Base-by-base conservation (phyloP, 345 rosid genomes). In the Murraya koenigii region DNA sequence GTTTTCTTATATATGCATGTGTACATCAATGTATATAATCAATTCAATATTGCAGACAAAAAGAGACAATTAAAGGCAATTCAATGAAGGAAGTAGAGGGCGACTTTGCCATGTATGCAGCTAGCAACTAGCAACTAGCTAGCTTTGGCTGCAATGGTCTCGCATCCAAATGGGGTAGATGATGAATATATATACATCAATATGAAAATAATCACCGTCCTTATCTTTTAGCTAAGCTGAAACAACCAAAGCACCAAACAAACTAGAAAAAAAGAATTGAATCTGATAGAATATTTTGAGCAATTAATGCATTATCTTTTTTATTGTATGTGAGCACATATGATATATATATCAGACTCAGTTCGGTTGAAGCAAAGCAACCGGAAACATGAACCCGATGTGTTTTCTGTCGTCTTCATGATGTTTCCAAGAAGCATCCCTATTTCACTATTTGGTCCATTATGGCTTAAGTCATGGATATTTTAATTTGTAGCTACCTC, bases 61-160 rank as follows among this genome's bases (percentile, higher is more conserved):
- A 83, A 80, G 49, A 44, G 49, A 44, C 49, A 44, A 8, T 13
- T 44, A 81, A 77, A 64, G 58, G 66, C 75, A 74, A 71, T 76
- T 84, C 73, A 82, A 82, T 76, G 74, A 39, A 30, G 32, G 32
- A 71, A 71, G 68, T 38, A 36, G 23, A 67, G 59, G 75, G 66
- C 77, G 77, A 19, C 20, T 1, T 19, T 52, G 56, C 8, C 56
- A 44, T 44, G 17, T 5, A 44, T 52, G 56, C 56, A 52, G 22
- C 71, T 26, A 56, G 41, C 71, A 44, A 26, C 71, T 26, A 56
- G 41, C 71, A 44, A 26, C 81, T 65, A 47, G 5, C 49, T 0
- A 44, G 49, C 49, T 44, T 41, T 25, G 79, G 64, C 77, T 69
- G 72, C 79, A 80, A 79, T 75, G 83, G 85, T 80, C 78, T 75